A percentile compares a stretch with the other conserved stretches of the same genome.
phyloP scores from a whole-genome alignment of 495 filamentous ascomycete species.

The Haplographium delicatum region DNA sequence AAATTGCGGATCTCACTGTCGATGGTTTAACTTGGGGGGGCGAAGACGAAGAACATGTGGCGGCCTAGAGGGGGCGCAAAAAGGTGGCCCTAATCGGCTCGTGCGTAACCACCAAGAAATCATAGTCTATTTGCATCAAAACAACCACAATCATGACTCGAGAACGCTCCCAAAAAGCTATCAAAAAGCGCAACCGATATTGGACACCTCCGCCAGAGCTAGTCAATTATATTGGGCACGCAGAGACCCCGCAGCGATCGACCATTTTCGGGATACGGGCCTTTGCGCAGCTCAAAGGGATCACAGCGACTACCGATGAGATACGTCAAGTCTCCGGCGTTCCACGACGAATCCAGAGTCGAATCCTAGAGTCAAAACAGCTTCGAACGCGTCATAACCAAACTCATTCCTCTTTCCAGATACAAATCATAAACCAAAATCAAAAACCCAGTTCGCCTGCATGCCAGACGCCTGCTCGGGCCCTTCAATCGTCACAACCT shows the following conservation, averaged over 20 bases:
- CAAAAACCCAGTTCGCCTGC: no score
- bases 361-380: neutral
- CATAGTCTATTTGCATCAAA: neutral
- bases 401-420: no score
- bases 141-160: neutral
- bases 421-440: no score
- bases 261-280: neutral
- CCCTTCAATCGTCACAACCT: no score
- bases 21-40: no score
- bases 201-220: neutral
- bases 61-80: neutral
- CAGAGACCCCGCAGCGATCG: neutral
- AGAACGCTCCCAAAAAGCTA: neutral
- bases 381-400: neutral
- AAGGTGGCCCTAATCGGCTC: neutral
- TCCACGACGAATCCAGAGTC: neutral
- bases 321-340: neutral
- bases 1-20: no score
- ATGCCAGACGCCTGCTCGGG: no score
- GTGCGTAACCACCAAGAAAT: neutral
- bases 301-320: neutral
- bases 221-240: neutral
- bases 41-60: no score
- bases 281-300: neutral
- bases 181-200: neutral